These are phyloP conservation scores for Ophiosphaerella korrae DNA, from an alignment of 2,329 filamentous ascomycete species.

Conservation along the genomic window DNA sequence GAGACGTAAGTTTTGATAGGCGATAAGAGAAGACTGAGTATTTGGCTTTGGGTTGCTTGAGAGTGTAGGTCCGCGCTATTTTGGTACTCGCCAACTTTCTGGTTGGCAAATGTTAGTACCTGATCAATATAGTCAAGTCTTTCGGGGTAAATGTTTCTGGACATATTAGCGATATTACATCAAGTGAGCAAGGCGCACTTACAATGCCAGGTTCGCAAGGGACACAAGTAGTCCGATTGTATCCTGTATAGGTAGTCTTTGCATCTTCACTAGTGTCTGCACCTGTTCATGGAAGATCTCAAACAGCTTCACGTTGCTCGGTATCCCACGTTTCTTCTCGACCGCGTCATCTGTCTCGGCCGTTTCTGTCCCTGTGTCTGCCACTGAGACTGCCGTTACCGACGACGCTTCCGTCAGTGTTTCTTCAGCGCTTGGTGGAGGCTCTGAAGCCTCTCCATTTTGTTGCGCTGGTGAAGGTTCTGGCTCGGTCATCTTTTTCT, in stretches of 20 bases:
- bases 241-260: slow-evolving; percentile 90
- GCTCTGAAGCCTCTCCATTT: slow-evolving; percentile 38
- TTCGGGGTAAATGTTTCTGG: slow-evolving; percentile 86
- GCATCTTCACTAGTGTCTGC: slow-evolving; percentile 87
- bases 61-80: slow-evolving; percentile 97
- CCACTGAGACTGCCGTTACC: slow-evolving; percentile 32
- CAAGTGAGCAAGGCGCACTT: slow-evolving; percentile 29
- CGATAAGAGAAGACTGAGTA: slow-evolving; percentile 87
- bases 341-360: slow-evolving; percentile 50
- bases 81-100: slow-evolving; percentile 84
- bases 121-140: slow-evolving; percentile 94
- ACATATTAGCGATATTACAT: slow-evolving; percentile 27
- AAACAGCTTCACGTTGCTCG: slow-evolving; percentile 84
- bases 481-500: slow-evolving; percentile 49
- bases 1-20: slow-evolving; percentile 89
- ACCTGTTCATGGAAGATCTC: slow-evolving; percentile 98
- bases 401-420: slow-evolving; percentile 33
- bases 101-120: slow-evolving; percentile 83
- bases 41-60: slow-evolving; percentile 81
- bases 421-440: slow-evolving; percentile 31
- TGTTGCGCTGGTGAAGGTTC: slow-evolving; percentile 33
- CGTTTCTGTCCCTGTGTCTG: slow-evolving; percentile 44
- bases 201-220: slow-evolving; percentile 85
- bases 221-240: slow-evolving; percentile 94
- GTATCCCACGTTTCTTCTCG: slow-evolving; percentile 63